These are phyloP conservation scores for Lagenidium giganteum DNA, from an alignment of 352 stramenopile species.

Conservation along the genomic window DNA sequence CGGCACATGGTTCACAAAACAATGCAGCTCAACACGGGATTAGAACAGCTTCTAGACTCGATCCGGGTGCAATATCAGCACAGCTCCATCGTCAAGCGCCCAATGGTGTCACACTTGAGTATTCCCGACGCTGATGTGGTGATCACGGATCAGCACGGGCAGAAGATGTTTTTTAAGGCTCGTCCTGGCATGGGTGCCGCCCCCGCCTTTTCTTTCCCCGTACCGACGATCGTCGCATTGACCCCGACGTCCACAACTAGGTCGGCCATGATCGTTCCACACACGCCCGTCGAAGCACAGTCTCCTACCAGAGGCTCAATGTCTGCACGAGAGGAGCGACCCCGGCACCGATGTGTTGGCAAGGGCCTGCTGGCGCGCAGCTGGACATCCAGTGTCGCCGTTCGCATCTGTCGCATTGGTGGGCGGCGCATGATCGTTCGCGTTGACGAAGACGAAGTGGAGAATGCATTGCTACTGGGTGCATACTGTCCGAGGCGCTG, in stretches of 20 bases:
- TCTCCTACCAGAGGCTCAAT: not conserved
- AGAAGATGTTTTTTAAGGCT: constrained; percentile 34
- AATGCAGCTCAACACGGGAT: not conserved
- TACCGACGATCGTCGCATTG: too few species aligned
- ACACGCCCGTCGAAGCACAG: not conserved
- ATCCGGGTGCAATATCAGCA: too few species aligned
- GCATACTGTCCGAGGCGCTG: constrained; percentile 19
- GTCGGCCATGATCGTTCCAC: constrained; percentile 3
- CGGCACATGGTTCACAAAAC: constrained; percentile 11
- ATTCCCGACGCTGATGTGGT: constrained; percentile 25
- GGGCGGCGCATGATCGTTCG: constrained; percentile 11
- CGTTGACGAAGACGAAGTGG: constrained; percentile 15
- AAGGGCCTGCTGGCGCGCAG: constrained; percentile 3
- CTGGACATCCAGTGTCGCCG: constrained; percentile 12
- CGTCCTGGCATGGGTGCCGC: not conserved
- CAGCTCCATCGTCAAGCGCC: not conserved
- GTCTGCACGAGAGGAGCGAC: constrained; percentile 1
- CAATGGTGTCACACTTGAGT: not conserved
- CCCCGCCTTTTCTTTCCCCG: too few species aligned
- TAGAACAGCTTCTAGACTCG: too few species aligned
- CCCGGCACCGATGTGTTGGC: constrained; percentile 1
- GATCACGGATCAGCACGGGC: constrained; percentile 26
- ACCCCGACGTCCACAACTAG: not conserved
- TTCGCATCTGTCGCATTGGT: constrained; percentile 15
- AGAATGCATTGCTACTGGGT: constrained; percentile 13